Evolutionary conservation across 208 protist genomes (phyloP), one percentile per base, ranked within the genome.

Genomic region (Tritrichomonas foetus): DNA sequence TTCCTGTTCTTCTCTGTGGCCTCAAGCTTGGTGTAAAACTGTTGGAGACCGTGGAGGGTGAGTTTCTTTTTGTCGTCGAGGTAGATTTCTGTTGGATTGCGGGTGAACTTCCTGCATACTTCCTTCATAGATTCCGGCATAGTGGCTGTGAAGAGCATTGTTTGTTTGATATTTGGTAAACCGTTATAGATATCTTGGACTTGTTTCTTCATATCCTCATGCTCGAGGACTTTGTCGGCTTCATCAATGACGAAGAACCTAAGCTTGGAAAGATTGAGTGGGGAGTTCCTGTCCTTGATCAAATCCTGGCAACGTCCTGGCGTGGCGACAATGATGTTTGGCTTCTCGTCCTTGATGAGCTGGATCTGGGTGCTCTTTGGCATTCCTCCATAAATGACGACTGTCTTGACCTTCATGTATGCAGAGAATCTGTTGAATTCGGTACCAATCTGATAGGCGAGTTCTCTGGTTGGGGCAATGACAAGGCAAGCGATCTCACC

Each of bases 121-220:
- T 95, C 94, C 57, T 97, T 96, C 93, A 99, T 97, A 36, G 99
- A 97, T 64, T 99, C 96, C 49, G 97, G 96, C 95, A 99, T 98
- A 64, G 99, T 99, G 27, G 99, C 99, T 25, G 98, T 99, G 96
- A 99, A 99, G 97, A 99, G 99, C 97, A 99, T 99, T 16, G 95
- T 95, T 97, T 99, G 98, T 96, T 99, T 99, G 93, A 98, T 95
- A 94, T 98, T 96, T 53, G 99, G 99, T 33, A 98, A 98, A 66
- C 96, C 95, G 61, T 98, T 97, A 96, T 99, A 99, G 94, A 99
- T 99, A 75, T 97, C 96, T 96, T 99, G 98, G 75, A 99, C 98
- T 93, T 99, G 97, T 64, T 96, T 96, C 95, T 98, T 97, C 97
- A 98, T 98, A 94, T 97, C 96, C 1, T 9, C 5, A 33, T 53